A percentile compares a stretch with the other conserved stretches of the same genome.
Conservation (phyloP, 2,329 filamentous ascomycete genomes). For the Neoarthrinium moseri region DNA sequence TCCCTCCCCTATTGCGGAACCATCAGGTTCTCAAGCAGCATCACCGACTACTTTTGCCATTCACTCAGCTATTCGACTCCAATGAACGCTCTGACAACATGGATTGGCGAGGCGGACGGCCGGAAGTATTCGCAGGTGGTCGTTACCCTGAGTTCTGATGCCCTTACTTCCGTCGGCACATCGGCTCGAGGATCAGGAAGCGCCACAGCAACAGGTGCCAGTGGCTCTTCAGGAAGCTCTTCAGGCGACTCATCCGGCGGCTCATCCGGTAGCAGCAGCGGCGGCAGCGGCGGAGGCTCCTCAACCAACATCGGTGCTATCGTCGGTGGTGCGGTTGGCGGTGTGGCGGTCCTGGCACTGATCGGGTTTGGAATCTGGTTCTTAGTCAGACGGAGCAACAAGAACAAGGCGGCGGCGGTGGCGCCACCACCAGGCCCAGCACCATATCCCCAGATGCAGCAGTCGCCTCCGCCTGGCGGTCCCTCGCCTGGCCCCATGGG, state of each 20-base stretch:
- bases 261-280: constrained; percentile 1
- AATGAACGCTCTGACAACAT: constrained; percentile 39
- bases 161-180: neutral
- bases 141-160: constrained; percentile 12
- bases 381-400: constrained; percentile 36
- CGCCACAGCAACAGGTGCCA: neutral
- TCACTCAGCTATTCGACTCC: constrained; percentile 28
- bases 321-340: constrained; percentile 46
- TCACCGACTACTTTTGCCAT: constrained; percentile 46
- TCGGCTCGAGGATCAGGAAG: neutral
- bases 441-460: constrained; percentile 10
- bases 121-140: constrained; percentile 26
- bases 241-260: neutral
- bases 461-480: constrained; percentile 2
- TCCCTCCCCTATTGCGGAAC: constrained; percentile 43
- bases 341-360: constrained; percentile 39
- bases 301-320: constrained; percentile 38
- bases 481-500: constrained; percentile 9
- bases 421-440: constrained; percentile 13
- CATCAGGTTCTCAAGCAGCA: constrained; percentile 36
- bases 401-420: constrained; percentile 19
- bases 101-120: constrained; percentile 32
- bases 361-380: constrained; percentile 38
- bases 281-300: constrained; percentile 2
- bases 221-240: constrained; percentile 6